phyloP scores from a whole-genome alignment of 1,139 yeast genomes.

The Yamadazyma diospyri region DNA sequence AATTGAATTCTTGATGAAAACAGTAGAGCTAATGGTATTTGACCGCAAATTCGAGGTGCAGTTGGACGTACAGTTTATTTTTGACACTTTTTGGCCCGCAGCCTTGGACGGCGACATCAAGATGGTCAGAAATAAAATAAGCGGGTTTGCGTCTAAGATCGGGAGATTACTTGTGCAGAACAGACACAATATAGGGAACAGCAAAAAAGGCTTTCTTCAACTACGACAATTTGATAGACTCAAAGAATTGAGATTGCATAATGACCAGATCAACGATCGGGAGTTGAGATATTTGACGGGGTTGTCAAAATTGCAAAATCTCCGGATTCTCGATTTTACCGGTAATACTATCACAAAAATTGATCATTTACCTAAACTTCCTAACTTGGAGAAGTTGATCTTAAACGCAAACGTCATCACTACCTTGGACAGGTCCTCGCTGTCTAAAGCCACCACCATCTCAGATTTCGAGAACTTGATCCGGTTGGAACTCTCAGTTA shows the following conservation, averaged over 20 bases:
- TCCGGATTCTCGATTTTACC: conserved; percentile 18
- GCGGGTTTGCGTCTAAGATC: conserved; percentile 15
- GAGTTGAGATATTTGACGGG: conserved; percentile 7
- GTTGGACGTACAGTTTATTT: conserved; percentile 16
- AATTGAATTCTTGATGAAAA: conserved; percentile 13
- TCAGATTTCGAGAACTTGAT: conserved; percentile 10
- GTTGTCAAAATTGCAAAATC: conserved; percentile 8
- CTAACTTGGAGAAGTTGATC: conserved; percentile 13
- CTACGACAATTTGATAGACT: conserved; percentile 13
- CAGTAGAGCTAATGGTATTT: conserved; percentile 19
- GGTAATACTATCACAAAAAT: conserved; percentile 19
- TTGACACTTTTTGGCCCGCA: conserved; percentile 11
- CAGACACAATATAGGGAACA: neutral
- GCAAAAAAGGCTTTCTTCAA: conserved; percentile 9
- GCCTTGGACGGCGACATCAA: conserved; percentile 5
- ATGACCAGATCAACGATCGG: conserved; percentile 16
- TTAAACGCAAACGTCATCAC: conserved; percentile 16
- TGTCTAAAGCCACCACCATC: neutral
- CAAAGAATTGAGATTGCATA: conserved; percentile 18
- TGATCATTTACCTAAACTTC: conserved; percentile 14
- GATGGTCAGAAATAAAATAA: conserved; percentile 15
- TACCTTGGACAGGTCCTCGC: neutral
- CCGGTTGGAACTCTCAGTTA: conserved; percentile 17
- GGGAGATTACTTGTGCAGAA: conserved; percentile 15
- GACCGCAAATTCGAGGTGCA: conserved; percentile 14